Conservation (phyloP, 805 yeast genomes). For the Sugiyamaella qingdaonensis region DNA sequence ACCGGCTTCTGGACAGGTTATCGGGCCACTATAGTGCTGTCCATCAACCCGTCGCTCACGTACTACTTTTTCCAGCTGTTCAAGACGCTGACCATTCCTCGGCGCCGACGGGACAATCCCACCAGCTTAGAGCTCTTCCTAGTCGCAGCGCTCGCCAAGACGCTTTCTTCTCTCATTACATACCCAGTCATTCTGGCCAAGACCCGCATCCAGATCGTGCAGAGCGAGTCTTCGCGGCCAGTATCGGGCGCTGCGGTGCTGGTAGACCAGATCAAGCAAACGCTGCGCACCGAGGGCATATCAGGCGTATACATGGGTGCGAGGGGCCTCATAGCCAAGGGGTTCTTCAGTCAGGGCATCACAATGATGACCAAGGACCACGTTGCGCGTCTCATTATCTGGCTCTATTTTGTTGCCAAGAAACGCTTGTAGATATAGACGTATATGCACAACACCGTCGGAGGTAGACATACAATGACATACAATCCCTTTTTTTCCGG, state of each 20-base stretch:
- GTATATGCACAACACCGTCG: not conserved
- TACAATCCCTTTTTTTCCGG: too few relatives aligned
- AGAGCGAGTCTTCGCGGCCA: not conserved
- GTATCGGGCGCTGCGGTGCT: not conserved
- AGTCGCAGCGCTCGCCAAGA: conserved; percentile 66
- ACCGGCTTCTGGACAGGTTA: conserved; percentile 34
- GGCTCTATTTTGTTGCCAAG: conserved; percentile 16
- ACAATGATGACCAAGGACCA: conserved; percentile 38
- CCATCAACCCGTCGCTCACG: conserved; percentile 33
- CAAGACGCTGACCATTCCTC: conserved; percentile 22
- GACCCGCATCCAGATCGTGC: conserved; percentile 58
- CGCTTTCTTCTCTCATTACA: conserved; percentile 58
- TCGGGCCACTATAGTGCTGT: conserved; percentile 28
- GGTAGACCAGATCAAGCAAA: conserved; percentile 25
- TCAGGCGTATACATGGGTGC: conserved; percentile 77
- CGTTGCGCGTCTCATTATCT: conserved; percentile 26
- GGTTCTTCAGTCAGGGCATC: conserved; percentile 33
- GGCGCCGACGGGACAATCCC: conserved; percentile 23
- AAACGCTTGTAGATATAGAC: not conserved
- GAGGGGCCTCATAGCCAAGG: conserved; percentile 31
- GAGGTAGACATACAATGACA: not conserved
- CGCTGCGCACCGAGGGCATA: conserved; percentile 66
- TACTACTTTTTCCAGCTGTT: conserved; percentile 33
- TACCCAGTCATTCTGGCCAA: conserved; percentile 78
- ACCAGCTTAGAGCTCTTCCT: conserved; percentile 49